Base-by-base conservation (phyloP, 345 rosid species). In the Eucalyptus curtisii region DNA sequence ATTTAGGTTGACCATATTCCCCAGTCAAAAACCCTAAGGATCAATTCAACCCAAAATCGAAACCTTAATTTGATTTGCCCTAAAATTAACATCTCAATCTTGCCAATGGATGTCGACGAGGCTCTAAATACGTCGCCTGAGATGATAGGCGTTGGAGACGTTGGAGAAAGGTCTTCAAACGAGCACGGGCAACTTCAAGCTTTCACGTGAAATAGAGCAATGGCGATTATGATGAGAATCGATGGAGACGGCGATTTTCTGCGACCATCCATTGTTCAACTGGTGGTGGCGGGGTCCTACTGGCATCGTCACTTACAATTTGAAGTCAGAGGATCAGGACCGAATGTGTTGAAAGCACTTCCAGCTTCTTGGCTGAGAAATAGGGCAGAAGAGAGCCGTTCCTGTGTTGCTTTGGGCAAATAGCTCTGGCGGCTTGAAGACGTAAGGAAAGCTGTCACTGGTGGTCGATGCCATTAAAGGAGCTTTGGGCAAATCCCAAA, bases 1-100 rank as follows among this genome's bases (percentile, higher is more conserved):
- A 55, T 55, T 55, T 20, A 9, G 61, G 61, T 55, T 20, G 27
- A 48, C 5, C 49, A 48, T 49, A 49, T 50, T 52, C 4, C 10
- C 24, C 0, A 0, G 3, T 55, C 3, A 0, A 55, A 55, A 55
- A 2, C 61, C 61, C 30, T 55, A 22, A 55, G 61, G 61, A 55
- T 24, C 61, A 55, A 55, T 55, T 55, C 30, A 55, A 55, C 61
- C 61, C 13, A 55, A 55, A 55, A 22, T 0, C 12, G 6, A 53
- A 53, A 55, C 3, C 5, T 0, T 4, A 55, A 55, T 55, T 55
- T 55, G 11, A 1, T 55, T 55, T 24, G 61, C 27, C 61, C 61
- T 24, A 22, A 22, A 55, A 55, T 55, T 55, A 55, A 55, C 12
- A 22, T 20, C 61, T 55, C 61, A 55, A 55, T 55, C 27, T 55